Evolutionary conservation across 2,329 filamentous ascomycete species (phyloP).

Genomic region (Colletotrichum sp.): DNA sequence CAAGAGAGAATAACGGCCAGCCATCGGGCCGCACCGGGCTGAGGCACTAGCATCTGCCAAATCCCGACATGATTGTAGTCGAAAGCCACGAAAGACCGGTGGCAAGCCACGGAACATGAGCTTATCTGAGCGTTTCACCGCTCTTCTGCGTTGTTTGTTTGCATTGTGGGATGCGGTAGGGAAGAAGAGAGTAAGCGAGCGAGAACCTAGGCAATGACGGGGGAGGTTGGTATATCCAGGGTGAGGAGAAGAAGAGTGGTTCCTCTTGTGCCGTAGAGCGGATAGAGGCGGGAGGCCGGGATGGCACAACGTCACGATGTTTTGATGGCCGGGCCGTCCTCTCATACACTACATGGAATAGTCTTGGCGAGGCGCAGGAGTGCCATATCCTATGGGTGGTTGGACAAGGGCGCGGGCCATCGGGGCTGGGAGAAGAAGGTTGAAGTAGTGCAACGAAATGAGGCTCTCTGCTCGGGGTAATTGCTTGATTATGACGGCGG

Average conservation of each 20-base stretch:
- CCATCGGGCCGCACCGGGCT: conserved; percentile 6
- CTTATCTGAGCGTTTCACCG: not conserved
- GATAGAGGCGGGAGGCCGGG: not conserved
- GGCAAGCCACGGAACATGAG: not conserved
- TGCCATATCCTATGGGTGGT: not conserved
- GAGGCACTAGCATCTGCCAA: not conserved
- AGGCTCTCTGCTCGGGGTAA: not conserved
- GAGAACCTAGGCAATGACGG: not conserved
- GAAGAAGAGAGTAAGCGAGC: not conserved
- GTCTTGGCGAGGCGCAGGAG: not conserved
- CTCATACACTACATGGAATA: not conserved
- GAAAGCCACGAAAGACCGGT: not conserved
- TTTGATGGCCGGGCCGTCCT: not conserved
- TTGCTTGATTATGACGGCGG: not conserved
- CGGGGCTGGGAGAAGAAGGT: not conserved
- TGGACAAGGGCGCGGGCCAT: not conserved
- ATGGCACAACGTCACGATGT: not conserved
- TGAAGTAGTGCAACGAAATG: not conserved
- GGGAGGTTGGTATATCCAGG: not conserved
- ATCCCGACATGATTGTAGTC: not conserved
- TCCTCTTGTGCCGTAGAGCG: not conserved
- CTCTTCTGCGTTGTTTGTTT: not conserved
- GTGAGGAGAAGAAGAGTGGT: not conserved
- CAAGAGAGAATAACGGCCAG: not conserved
- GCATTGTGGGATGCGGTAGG: too few species aligned